Evolutionary conservation across 768 basidiomycete genomes (phyloP), one percentile per base, ranked within the genome.

Genomic region (Amyloporia xantha): DNA sequence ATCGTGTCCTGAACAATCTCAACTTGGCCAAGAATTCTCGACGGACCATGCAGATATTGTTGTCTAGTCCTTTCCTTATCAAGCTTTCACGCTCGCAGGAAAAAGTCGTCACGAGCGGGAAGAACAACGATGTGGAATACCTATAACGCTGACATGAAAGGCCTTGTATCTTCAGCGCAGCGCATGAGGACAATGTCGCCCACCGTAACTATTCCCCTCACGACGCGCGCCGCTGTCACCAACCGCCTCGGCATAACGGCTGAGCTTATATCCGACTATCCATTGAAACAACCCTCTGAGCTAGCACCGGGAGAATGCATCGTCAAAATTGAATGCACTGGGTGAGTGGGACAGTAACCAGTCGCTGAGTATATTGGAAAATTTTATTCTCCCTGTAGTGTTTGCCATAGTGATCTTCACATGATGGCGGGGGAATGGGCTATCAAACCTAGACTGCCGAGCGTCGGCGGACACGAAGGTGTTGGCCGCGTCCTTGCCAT

Each of bases 401-500:
- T 50, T 12, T 50, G 49, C 43, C 49, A 50, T 25, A 44, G 27
- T 24, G 49, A 50, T 20, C 26, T 50, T 3, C 42, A 44, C 33
- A 28, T 45, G 19, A 50, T 44, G 49, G 17, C 17, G 10, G 49
- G 49, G 3, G 43, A 44, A 2, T 50, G 42, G 42, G 25, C 15
- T 9, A 25, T 30, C 27, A 2, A n/a, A 5, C 43, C 49, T 3
- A 23, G 20, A 12, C 35, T 45, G 9, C 83, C 82, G 0, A 75
- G 87, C 41, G 76, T 88, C 42, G 85, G 86, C 7, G 86, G 90
- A 0, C 89, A 90, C 59, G 60, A 61, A 63, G 88, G 88, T 52
- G 85, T 86, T 4, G 88, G 90, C 4, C 67, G 72, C 25, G 66
- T 93, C 44, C 81, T 91, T 26, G 89, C 87, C 13, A 86, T 91